These are phyloP conservation scores for Sungouiella thailandica DNA, from an alignment of 805 yeast genomes.

Conservation along the genomic window DNA sequence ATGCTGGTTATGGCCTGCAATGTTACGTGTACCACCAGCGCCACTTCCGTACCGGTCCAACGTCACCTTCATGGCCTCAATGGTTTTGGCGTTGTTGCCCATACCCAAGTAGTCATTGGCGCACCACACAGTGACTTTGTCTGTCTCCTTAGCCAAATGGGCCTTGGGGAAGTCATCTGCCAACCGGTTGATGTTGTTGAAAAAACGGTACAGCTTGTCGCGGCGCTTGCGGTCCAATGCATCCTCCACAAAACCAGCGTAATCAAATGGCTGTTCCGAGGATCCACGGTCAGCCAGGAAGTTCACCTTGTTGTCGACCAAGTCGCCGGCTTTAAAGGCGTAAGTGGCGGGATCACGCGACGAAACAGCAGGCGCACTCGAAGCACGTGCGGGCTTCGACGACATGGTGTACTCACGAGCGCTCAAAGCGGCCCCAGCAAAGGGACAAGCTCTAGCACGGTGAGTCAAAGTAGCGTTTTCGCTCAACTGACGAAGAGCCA, in stretches of 20 bases:
- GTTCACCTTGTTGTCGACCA: slow-evolving; percentile 21
- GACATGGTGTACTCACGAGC: slow-evolving; percentile 45
- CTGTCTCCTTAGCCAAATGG: slow-evolving; percentile 67
- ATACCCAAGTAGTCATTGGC: slow-evolving; percentile 96
- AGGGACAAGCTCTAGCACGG: slow-evolving; percentile 80
- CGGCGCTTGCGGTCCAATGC: slow-evolving; percentile 70
- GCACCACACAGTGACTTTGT: slow-evolving; percentile 97
- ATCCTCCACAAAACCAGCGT: slow-evolving; percentile 58
- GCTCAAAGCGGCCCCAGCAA: slow-evolving; percentile 74
- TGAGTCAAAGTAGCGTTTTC: slow-evolving; percentile 40
- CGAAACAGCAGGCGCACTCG: slow-evolving; percentile 33
- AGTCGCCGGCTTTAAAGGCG: slow-evolving; percentile 23
- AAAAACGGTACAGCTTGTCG: slow-evolving; percentile 92
- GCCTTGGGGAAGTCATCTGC: slow-evolving; percentile 94
- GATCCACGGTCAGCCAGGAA: slow-evolving; percentile 27
- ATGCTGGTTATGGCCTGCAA: slow-evolving; percentile 93
- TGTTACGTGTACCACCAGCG: slow-evolving; percentile 98
- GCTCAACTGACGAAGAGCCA: slow-evolving; percentile 56
- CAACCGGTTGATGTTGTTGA: slow-evolving; percentile 94
- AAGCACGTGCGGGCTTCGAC: slow-evolving; percentile 41
- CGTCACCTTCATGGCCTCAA: slow-evolving; percentile 71
- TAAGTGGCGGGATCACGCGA: slow-evolving; percentile 32
- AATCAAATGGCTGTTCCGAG: slow-evolving; percentile 60
- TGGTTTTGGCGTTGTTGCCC: slow-evolving; percentile 75
- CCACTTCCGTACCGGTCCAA: slow-evolving; percentile 94